phyloP scores from a whole-genome alignment of 2,329 filamentous ascomycete species.

The Xylariales sp. region DNA sequence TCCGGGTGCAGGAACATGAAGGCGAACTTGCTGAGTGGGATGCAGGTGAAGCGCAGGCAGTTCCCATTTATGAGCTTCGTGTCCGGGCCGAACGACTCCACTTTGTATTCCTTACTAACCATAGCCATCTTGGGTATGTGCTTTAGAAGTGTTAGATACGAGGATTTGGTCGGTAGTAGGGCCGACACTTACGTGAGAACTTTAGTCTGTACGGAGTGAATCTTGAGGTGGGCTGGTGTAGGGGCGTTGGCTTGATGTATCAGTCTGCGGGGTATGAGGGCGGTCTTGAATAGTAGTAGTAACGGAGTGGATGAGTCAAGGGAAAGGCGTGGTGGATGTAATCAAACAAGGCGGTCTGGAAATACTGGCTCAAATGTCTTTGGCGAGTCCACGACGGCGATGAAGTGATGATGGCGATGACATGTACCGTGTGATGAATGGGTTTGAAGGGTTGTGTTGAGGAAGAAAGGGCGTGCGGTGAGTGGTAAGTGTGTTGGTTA shows the following conservation, averaged over 20 bases:
- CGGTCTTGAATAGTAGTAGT: not conserved
- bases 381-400: no score
- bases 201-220: not conserved
- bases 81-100: not conserved
- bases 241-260: not conserved
- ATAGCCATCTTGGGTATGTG: not conserved
- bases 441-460: no score
- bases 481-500: no score
- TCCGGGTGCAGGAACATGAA: not conserved
- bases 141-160: not conserved
- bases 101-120: no score
- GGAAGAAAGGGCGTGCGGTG: no score
- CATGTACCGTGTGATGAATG: not conserved
- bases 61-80: not conserved
- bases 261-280: not conserved
- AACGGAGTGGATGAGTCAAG: not conserved
- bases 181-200: no score
- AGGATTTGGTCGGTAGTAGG: not conserved
- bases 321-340: not conserved
- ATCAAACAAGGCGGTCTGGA: not conserved
- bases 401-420: not conserved
- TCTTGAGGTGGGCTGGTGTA: not conserved
- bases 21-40: accelerated
- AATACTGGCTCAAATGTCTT: not conserved
- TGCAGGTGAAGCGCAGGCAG: not conserved